phyloP scores from a whole-genome alignment of 768 basidiomycete genomes.

The Leccinum sublutescens region DNA sequence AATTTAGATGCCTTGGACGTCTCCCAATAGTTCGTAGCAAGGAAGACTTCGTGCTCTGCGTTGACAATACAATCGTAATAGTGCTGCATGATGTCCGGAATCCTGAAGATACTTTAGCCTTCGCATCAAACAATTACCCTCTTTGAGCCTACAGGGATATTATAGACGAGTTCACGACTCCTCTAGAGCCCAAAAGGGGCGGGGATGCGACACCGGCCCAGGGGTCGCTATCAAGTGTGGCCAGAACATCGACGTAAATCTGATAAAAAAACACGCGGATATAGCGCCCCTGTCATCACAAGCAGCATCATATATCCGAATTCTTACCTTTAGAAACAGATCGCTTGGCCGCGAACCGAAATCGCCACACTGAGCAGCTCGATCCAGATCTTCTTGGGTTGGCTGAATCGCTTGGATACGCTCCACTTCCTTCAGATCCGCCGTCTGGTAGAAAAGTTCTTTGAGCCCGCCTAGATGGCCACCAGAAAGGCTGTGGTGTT shows the following conservation, averaged over 20 bases:
- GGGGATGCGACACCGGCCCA: conserved; percentile 60
- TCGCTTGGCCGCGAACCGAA: conserved; percentile 56
- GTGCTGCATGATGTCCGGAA: conserved; percentile 74
- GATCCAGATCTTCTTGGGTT: conserved; percentile 43
- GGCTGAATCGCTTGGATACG: conserved; percentile 25
- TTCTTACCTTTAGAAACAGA: conserved; percentile 56
- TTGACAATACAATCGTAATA: conserved; percentile 60
- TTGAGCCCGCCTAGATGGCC: conserved; percentile 20
- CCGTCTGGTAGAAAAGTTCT: conserved; percentile 16
- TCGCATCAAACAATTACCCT: background rate
- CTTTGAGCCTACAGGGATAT: conserved; percentile 47
- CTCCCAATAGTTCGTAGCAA: conserved; percentile 67
- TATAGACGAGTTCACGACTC: conserved; percentile 60
- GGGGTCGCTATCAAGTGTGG: conserved; percentile 54
- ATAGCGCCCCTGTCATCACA: background rate
- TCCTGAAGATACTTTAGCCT: conserved; percentile 33
- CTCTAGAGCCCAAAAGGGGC: conserved; percentile 57
- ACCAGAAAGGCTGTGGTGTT: conserved; percentile 22
- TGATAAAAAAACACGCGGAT: conserved; percentile 19
- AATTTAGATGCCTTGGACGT: conserved; percentile 49
- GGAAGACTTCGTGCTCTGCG: conserved; percentile 61
- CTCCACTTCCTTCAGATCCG: conserved; percentile 16
- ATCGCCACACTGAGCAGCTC: conserved; percentile 46
- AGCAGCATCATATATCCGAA: background rate
- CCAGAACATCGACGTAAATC: conserved; percentile 64